Evolutionary conservation across 345 rosid genomes (phyloP).

Genomic region (Kernera saxatilis): DNA sequence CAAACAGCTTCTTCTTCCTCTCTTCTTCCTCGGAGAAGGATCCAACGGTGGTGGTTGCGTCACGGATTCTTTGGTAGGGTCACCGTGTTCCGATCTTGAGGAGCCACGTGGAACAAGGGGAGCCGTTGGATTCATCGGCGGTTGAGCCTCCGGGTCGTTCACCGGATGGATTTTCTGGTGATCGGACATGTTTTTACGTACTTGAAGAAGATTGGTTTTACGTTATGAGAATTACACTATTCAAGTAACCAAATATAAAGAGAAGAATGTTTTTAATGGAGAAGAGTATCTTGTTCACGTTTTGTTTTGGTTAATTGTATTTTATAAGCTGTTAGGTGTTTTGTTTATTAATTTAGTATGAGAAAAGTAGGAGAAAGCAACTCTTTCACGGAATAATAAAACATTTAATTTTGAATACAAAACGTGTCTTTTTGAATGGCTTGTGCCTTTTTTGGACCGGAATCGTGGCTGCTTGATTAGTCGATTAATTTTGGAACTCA

Average conservation of each 20-base stretch:
- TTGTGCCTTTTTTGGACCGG: slow-evolving; percentile 12
- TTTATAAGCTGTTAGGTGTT: slow-evolving; percentile 8
- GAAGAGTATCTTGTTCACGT: slow-evolving; percentile 10
- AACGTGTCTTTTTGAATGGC: slow-evolving; percentile 12
- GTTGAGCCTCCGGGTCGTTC: slow-evolving; percentile 49
- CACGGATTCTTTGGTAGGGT: slow-evolving; percentile 15
- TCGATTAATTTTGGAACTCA: no score
- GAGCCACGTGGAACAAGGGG: slow-evolving; percentile 50
- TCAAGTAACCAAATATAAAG: neutral
- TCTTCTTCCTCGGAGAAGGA: slow-evolving; percentile 41
- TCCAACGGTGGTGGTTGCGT: slow-evolving; percentile 16
- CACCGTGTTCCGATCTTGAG: slow-evolving; percentile 35
- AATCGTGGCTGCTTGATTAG: neutral
- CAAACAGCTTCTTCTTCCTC: slow-evolving; percentile 40
- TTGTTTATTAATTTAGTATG: neutral
- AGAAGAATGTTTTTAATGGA: neutral
- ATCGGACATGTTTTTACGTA: slow-evolving; percentile 42
- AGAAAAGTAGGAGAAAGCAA: slow-evolving; percentile 5
- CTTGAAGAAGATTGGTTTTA: neutral
- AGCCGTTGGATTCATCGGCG: slow-evolving; percentile 34
- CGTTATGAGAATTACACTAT: neutral
- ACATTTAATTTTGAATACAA: neutral
- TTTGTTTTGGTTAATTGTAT: neutral
- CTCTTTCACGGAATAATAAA: neutral
- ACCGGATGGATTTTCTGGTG: slow-evolving; percentile 63